Conservation (phyloP, 768 basidiomycete species). For the Tulasnella sp. region DNA sequence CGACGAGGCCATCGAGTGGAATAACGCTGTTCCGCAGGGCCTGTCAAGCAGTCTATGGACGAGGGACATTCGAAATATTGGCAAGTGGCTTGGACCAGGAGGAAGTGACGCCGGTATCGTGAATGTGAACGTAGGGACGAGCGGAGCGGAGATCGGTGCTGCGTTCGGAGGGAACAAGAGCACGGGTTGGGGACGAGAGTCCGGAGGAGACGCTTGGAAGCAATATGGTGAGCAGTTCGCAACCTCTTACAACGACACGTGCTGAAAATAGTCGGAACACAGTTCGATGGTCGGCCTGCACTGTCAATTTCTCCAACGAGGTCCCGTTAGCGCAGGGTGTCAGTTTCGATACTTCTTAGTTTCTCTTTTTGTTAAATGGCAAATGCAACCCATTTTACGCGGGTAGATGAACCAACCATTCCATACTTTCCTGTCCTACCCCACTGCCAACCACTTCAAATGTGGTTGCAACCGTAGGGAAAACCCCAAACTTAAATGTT, state of each 20-base stretch:
- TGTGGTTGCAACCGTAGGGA: too few relatives aligned
- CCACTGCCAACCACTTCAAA: too few relatives aligned
- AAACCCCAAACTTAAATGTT: too few relatives aligned
- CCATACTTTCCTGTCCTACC: too few relatives aligned
- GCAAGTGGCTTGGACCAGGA: constrained; percentile 88
- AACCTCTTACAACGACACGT: not conserved
- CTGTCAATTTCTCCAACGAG: constrained; percentile 88
- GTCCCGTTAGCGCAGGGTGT: constrained; percentile 94
- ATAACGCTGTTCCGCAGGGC: constrained; percentile 90
- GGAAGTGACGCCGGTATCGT: constrained; percentile 93
- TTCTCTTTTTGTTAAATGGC: not conserved
- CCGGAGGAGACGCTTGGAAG: constrained; percentile 98
- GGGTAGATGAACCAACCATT: too few relatives aligned
- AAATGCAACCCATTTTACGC: too few relatives aligned
- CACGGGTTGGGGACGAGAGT: constrained; percentile 94
- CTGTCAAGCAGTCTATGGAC: constrained; percentile 92
- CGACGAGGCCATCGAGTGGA: constrained; percentile 85
- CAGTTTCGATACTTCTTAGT: constrained; percentile 55
- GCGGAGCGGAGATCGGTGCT: constrained; percentile 76
- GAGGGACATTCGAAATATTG: constrained; percentile 75
- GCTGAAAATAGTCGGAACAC: not conserved
- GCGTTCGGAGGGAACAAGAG: constrained; percentile 97
- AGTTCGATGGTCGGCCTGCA: constrained; percentile 68
- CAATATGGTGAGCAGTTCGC: constrained; percentile 72
- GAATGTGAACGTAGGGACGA: constrained; percentile 76